Conservation (phyloP, 495 filamentous ascomycete species). For the Penicillium robsamsonii region DNA sequence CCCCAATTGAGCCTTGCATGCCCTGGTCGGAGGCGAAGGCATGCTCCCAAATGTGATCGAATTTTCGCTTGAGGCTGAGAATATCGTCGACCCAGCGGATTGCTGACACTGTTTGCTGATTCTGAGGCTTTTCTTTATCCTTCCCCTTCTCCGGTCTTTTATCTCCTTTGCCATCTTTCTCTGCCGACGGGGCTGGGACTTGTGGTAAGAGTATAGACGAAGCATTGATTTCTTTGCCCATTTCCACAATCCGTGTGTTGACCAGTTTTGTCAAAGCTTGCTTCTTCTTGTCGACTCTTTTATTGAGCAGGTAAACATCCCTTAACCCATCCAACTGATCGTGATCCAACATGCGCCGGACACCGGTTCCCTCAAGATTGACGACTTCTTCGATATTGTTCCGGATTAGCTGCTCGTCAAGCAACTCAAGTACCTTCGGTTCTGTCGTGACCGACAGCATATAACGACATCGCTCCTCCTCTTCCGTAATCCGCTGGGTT, state of each 20-base stretch:
- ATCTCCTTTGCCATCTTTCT: conserved; percentile 34
- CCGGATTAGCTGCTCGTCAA: conserved; percentile 77
- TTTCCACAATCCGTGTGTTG: conserved; percentile 69
- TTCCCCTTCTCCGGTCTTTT: conserved; percentile 47
- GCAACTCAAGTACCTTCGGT: conserved; percentile 69
- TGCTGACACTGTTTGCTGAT: conserved; percentile 71
- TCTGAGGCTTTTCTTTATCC: conserved; percentile 51
- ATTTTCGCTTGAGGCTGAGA: conserved; percentile 80
- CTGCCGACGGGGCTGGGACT: conserved; percentile 18
- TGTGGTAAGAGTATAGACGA: conserved; percentile 43
- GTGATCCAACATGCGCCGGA: conserved; percentile 88
- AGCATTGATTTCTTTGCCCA: conserved; percentile 79
- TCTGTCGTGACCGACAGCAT: conserved; percentile 69
- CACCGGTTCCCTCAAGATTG: conserved; percentile 76
- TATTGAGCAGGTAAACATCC: conserved; percentile 73
- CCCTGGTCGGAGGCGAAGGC: conserved; percentile 74
- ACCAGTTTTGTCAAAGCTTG: conserved; percentile 64
- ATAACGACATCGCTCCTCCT: conserved; percentile 74
- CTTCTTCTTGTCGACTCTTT: conserved; percentile 77
- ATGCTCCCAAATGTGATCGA: conserved; percentile 68
- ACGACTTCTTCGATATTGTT: conserved; percentile 79
- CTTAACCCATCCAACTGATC: conserved; percentile 72
- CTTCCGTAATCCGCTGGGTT: conserved; percentile 70
- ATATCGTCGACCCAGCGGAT: conserved; percentile 97
- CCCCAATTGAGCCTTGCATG: conserved; percentile 75